Evolutionary conservation across 1,284 basidiomycete species (phyloP).

Genomic region (Cutaneotrichosporon sp.): DNA sequence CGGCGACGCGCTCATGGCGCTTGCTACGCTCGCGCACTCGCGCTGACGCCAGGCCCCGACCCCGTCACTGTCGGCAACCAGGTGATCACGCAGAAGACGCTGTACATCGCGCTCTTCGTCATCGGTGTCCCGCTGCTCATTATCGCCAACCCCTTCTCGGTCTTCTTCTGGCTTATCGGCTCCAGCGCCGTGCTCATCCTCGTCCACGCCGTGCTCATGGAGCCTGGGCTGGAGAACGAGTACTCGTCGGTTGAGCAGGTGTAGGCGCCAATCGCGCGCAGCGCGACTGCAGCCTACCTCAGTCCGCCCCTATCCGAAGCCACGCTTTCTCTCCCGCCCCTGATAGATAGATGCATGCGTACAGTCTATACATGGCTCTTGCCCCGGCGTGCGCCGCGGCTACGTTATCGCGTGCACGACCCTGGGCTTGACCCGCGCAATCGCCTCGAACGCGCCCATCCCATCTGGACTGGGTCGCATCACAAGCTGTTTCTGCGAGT

Average conservation of each 20-base stretch:
- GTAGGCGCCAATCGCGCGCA: neutral
- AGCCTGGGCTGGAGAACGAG: constrained; percentile 48
- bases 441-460: constrained; percentile 38
- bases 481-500: constrained; percentile 36
- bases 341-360: neutral
- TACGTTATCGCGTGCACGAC: constrained; percentile 11
- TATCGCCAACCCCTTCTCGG: constrained; percentile 25
- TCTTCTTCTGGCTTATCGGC: constrained; percentile 36
- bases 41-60: constrained; percentile 11
- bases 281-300: too few relatives aligned
- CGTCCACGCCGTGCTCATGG: constrained; percentile 52
- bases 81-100: constrained; percentile 45
- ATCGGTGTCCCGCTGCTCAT: constrained; percentile 31
- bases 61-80: constrained; percentile 34
- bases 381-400: neutral
- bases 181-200: constrained; percentile 43
- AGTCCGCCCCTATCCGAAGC: too few relatives aligned
- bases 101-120: constrained; percentile 57
- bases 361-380: neutral
- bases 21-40: neutral
- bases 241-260: constrained; percentile 1
- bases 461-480: constrained; percentile 36
- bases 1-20: neutral
- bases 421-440: constrained; percentile 27
- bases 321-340: neutral